Evolutionary conservation across 2,329 filamentous ascomycete genomes (phyloP), one percentile per base, ranked within the genome.

Genomic region (Sporothrix protearum): DNA sequence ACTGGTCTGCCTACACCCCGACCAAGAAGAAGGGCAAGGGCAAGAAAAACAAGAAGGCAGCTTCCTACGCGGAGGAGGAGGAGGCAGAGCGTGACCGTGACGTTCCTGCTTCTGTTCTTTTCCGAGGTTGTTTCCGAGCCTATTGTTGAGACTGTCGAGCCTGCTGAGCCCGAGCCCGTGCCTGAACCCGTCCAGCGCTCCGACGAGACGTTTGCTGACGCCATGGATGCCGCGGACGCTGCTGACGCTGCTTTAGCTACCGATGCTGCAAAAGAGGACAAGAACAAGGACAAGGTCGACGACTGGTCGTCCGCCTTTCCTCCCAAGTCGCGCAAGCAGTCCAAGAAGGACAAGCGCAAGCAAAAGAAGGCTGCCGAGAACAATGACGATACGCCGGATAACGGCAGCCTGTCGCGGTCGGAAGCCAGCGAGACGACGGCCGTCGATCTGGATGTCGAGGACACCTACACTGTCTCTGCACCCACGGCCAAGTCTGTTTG

Each of bases 1-100:
- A 72, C 10, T 71, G 69, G 71, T n/a, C 73, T 3, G n/a, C 49
- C 30, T 74, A 76, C 9, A 67, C 64, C 25, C 64, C 64, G 1
- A 69, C 66, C 5, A 80, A 77, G 74, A 83, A 79, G 73, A 79
- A 77, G 14, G 81, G 79, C 74, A 85, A 82, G 75, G 79, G 80
- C 28, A 80, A 79, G 67, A 80, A 83, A 49, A 79, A 85, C 39
- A 47, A 81, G 81, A 76, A 81, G 64, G 28, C 28, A 1, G 22
- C 64, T 5, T 49, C 45, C 28, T 25, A 16, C 47, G 64, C 82
- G 39, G 61, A 28, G 45, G 36, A 28, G 45, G 36, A 83, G 30
- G 61, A 28, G 10, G 49, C 22, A 53, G 61, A 42, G 25, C 10
- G 19, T 14, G 61, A 25, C 3, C 61, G 61, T 8, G 61, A 25